phyloP scores from a whole-genome alignment of 2,329 filamentous ascomycete genomes.

The Monilinia laxa region DNA sequence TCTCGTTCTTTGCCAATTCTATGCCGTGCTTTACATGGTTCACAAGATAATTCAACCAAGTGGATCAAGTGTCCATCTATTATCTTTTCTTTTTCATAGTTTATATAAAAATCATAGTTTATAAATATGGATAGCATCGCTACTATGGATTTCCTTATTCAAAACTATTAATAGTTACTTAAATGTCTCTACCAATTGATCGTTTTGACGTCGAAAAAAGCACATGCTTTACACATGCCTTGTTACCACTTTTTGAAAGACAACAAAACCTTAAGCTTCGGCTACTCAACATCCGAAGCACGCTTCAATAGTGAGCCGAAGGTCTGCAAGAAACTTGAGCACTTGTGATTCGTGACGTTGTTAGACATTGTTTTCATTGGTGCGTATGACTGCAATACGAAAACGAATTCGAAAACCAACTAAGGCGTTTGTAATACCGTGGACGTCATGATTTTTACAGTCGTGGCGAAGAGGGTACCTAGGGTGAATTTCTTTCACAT shows the following conservation, averaged over 20 bases:
- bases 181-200: too few relatives aligned
- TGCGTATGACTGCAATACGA: slow-evolving; percentile 14
- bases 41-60: not conserved
- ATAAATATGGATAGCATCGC: too few relatives aligned
- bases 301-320: not conserved
- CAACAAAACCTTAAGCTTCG: not conserved
- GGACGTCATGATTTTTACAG: not conserved
- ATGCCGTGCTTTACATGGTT: not conserved
- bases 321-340: not conserved
- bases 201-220: too few relatives aligned
- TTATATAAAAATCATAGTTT: too few relatives aligned
- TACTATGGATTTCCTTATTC: too few relatives aligned
- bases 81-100: too few relatives aligned
- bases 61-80: slow-evolving; percentile 9
- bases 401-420: slow-evolving; percentile 15
- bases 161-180: too few relatives aligned
- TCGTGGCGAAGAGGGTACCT: not conserved
- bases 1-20: not conserved
- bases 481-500: not conserved
- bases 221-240: not conserved
- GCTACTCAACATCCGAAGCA: slow-evolving; percentile 14
- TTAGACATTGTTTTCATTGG: slow-evolving; percentile 4
- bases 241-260: not conserved
- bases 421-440: not conserved
- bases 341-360: not conserved